Percentiles rank a stretch among this genome's conserved stretches.
Evolutionary conservation across 768 basidiomycete genomes (phyloP).

Genomic region (Baorangia bicolor): DNA sequence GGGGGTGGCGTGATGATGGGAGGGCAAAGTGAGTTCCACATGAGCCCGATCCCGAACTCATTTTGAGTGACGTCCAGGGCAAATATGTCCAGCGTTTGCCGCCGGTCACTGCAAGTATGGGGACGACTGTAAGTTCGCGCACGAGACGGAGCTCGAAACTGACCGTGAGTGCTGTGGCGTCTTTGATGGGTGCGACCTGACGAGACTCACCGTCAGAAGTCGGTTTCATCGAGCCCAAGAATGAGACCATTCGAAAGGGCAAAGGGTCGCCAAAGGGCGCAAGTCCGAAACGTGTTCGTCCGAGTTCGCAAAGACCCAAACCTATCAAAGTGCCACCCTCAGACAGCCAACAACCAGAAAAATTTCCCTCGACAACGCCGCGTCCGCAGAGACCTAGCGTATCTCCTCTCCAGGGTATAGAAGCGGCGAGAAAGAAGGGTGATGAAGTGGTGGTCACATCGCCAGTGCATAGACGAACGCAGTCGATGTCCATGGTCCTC

Average conservation of each 20-base stretch:
- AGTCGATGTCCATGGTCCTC: slow-evolving; percentile 27
- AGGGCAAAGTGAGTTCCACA: slow-evolving; percentile 31
- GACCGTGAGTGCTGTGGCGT: slow-evolving; percentile 19
- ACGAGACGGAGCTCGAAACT: slow-evolving; percentile 25
- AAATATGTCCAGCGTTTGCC: slow-evolving; percentile 24
- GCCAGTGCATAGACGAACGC: slow-evolving; percentile 26
- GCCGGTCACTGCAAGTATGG: slow-evolving; percentile 28
- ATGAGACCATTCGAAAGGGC: not conserved
- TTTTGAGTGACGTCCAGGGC: slow-evolving; percentile 17
- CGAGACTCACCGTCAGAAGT: slow-evolving; percentile 2
- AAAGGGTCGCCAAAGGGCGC: slow-evolving; percentile 1
- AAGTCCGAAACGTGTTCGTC: slow-evolving; percentile 3
- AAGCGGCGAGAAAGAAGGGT: not conserved
- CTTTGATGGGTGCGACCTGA: not conserved
- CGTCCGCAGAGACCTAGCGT: not conserved
- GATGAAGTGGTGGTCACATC: slow-evolving; percentile 1
- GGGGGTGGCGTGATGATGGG: slow-evolving; percentile 76
- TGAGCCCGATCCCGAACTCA: not conserved
- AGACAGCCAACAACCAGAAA: not conserved
- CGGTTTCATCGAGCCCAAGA: slow-evolving; percentile 17
- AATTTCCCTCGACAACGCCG: not conserved
- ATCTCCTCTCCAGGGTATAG: not conserved
- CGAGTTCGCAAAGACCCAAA: slow-evolving; percentile 7
- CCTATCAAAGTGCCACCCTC: not conserved
- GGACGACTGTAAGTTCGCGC: slow-evolving; percentile 29